Evolutionary conservation across 2,329 filamentous ascomycete genomes (phyloP), one percentile per base, ranked within the genome.

Genomic region (Cladosporium sp.): DNA sequence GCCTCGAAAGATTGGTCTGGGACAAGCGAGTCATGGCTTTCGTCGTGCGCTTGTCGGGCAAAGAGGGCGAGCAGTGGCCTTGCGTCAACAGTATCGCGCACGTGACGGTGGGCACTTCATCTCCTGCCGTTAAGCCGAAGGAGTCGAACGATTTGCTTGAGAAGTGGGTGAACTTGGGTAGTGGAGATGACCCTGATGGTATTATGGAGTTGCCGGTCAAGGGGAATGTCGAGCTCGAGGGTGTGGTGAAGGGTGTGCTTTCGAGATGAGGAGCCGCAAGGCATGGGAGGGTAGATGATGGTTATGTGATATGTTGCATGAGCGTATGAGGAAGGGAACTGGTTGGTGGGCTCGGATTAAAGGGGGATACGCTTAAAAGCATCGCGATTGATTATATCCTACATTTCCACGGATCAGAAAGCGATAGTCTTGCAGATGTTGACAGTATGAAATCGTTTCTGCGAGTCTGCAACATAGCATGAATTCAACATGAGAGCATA

Each of bases 11-110:
- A 6, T 69, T 96, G 41, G 83, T 98, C 7, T 97, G 85, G 77
- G 86, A 97, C 62, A 76, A 84, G 55, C 80, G 89, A 4, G 75
- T 97, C 62, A 97, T 98, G 93, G 85, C 89, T 5, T 85, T 98
- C 51, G 87, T 95, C 3, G 89, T 88, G 13, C 81, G 91, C 8
- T 73, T 95, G 2, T 54, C 72, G 65, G 50, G 59, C 25, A 48
- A 50, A 1, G 80, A 82, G 50, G 70, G 71, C 72, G 46, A 71
- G 38, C 52, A 58, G 4, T 76, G 72, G 49, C 75, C 82, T 49
- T 92, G 84, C 54, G 78, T 80, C 38, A 98, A 98, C 63, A 70
- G 76, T 12, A 77, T 94, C 27, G 83, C 91, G 9, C 93, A 98
- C 66, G 81, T 98, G 53, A 98, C 93, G 0, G 77, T 97, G 7